These are phyloP conservation scores for Insectozyma bohioensis DNA, from an alignment of 1,139 yeast genomes.

Conservation along the genomic window DNA sequence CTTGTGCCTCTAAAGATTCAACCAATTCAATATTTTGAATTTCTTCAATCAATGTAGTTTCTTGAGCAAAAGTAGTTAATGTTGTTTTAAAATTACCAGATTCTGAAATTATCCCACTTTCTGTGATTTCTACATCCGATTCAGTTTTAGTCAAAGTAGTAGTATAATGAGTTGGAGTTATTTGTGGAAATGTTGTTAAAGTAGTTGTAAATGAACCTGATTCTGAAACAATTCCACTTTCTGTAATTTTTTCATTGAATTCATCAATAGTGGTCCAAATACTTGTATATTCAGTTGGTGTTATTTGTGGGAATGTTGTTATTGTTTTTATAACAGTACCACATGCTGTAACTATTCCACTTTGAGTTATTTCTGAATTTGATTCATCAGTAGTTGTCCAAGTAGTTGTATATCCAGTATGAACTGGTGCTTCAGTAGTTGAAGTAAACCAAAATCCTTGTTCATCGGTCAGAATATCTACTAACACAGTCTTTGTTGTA, in stretches of 20 bases:
- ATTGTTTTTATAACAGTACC: slow-evolving; percentile 2
- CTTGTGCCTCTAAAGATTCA: too few relatives aligned
- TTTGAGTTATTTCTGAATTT: too few relatives aligned
- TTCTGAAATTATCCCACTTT: not conserved
- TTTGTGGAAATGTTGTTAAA: slow-evolving; percentile 1
- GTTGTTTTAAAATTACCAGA: not conserved
- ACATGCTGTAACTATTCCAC: slow-evolving; percentile 14
- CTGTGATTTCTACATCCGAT: slow-evolving; percentile 12
- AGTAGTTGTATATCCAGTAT: not conserved
- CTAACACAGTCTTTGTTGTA: too few relatives aligned
- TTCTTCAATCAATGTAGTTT: too few relatives aligned
- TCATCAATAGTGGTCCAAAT: too few relatives aligned
- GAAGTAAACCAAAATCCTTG: too few relatives aligned
- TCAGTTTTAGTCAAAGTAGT: slow-evolving; percentile 4
- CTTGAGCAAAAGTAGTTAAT: slow-evolving; percentile 1
- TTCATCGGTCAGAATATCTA: too few relatives aligned
- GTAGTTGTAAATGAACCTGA: not conserved
- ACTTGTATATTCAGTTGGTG: slow-evolving; percentile 13
- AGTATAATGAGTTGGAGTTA: not conserved
- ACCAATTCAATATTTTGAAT: too few relatives aligned
- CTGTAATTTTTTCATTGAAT: too few relatives aligned
- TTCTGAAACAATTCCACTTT: not conserved
- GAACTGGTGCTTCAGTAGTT: too few relatives aligned
- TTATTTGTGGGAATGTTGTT: slow-evolving; percentile 1
- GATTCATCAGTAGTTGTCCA: too few relatives aligned